Evolutionary conservation across 495 filamentous ascomycete species (phyloP), one percentile per base, ranked within the genome.

Genomic region (Clavariopsis aquatica): DNA sequence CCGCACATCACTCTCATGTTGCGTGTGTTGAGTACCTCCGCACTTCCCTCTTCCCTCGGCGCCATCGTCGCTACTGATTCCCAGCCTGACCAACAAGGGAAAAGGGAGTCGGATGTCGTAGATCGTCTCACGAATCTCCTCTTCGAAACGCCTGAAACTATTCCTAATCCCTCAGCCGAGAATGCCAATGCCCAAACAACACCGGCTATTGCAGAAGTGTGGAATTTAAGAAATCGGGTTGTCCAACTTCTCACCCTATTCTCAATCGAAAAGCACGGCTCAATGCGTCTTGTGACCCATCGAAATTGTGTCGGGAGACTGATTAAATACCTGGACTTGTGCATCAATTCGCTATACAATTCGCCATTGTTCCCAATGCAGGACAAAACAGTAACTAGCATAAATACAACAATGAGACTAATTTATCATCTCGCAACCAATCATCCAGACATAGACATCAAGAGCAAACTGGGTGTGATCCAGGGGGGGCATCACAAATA

Each of bases 401-500:
- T 90, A 65, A 90, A 90, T 71, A 72, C 76, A 10, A 76, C 84
- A 31, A 86, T 85, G 70, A 79, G 82, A n/a, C 68, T 91, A 10
- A 74, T 91, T 17, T 83, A 84, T 69, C 78, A 82, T 26, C 80
- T 91, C 29, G 76, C 83, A 47, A 80, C 74, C 17, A 78, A 77
- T 15, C 79, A 84, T 60, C 71, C 76, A 0, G 70, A 79, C 7
- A 76, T 84, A 46, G 81, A 85, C 65, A 77, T 89, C 63, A 78
- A 80, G 45, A 73, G 78, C 34, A 88, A 87, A 66, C 78, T 91
- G 15, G 72, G 75, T 1, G 79, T 76, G 12, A 76, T 87, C 1
- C 76, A 76, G 1, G 85, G 85, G n/a, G 83, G 82, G 15, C 79
- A 79, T 57, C 86, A 90, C 65, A 89, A 89, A 62, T 83, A 86